phyloP scores from a whole-genome alignment of 352 stramenopile species.

The Phytophthora kernoviae region DNA sequence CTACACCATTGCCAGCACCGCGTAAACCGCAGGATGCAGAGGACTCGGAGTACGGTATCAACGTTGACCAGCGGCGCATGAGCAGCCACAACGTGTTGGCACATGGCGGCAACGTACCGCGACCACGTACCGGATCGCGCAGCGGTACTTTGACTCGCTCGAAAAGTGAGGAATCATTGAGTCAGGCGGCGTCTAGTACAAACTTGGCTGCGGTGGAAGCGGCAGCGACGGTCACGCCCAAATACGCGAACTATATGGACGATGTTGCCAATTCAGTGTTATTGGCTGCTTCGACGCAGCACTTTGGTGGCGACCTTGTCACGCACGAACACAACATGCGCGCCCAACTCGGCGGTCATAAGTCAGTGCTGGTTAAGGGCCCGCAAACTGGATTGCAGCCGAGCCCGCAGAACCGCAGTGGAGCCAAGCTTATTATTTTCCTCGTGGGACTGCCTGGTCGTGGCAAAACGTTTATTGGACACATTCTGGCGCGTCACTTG shows the following conservation, averaged over 20 bases:
- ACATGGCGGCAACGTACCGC: conserved; percentile 20
- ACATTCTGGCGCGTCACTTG: conserved; percentile 81
- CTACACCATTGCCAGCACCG: conserved; percentile 36
- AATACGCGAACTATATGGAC: conserved; percentile 78
- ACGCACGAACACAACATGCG: conserved; percentile 80
- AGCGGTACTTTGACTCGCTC: conserved; percentile 68
- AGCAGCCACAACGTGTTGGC: conserved; percentile 36
- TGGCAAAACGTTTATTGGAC: conserved; percentile 87
- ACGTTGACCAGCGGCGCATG: conserved; percentile 45
- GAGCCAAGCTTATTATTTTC: conserved; percentile 83
- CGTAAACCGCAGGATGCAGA: conserved; percentile 61
- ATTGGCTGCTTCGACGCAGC: conserved; percentile 79
- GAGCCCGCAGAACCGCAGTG: conserved; percentile 40
- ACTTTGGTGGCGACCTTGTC: conserved; percentile 85
- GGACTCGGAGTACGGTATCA: conserved; percentile 74
- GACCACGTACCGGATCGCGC: conserved; percentile 49
- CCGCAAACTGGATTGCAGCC: conserved; percentile 39
- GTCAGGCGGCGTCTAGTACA: conserved; percentile 17
- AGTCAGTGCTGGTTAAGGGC: conserved; percentile 59
- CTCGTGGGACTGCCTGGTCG: conserved; percentile 76
- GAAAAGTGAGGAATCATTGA: conserved; percentile 75
- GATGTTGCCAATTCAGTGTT: conserved; percentile 76
- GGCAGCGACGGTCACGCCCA: conserved; percentile 36
- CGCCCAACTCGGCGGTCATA: conserved; percentile 71
- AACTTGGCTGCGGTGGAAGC: conserved; percentile 24